These are phyloP conservation scores for Xylaria arbuscula DNA, from an alignment of 2,329 filamentous ascomycete genomes.

Conservation along the genomic window DNA sequence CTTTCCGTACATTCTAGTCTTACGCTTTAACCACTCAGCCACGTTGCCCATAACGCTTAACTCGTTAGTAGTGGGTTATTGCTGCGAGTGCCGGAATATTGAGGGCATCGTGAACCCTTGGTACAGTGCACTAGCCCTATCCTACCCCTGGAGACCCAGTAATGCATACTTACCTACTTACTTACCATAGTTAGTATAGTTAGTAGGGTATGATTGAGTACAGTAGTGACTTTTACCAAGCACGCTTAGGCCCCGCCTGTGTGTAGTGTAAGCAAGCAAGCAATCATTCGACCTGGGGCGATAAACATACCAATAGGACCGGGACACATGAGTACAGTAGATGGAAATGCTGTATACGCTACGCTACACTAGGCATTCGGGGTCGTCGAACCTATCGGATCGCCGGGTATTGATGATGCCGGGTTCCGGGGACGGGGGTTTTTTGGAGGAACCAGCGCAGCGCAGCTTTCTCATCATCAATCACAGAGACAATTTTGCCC, in stretches of 20 bases:
- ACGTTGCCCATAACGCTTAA: constrained; percentile 12
- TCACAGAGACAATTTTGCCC: not conserved
- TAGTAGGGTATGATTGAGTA: constrained; percentile 1
- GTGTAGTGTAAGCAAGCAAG: not conserved
- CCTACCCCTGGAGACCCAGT: not conserved
- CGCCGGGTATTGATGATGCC: constrained; percentile 7
- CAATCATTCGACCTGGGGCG: not conserved
- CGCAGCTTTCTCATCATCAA: not conserved
- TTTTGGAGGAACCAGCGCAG: not conserved
- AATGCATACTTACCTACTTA: not conserved
- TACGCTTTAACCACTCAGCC: constrained; percentile 34
- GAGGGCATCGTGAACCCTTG: constrained; percentile 14
- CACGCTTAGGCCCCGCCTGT: constrained; percentile 6
- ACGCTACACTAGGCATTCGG: not conserved
- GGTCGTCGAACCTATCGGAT: constrained; percentile 11
- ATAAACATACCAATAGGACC: constrained; percentile 6
- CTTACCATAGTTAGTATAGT: not conserved
- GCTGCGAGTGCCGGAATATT: not conserved
- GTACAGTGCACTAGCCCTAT: constrained; percentile 5
- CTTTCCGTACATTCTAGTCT: constrained; percentile 10
- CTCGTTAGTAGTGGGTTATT: not conserved
- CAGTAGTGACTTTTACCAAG: not conserved
- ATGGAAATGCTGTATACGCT: not conserved
- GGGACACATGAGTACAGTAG: not conserved
- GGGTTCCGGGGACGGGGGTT: not conserved